Base-by-base conservation (phyloP, 164 flowering plant species). In the Macadamia tetraphylla region DNA sequence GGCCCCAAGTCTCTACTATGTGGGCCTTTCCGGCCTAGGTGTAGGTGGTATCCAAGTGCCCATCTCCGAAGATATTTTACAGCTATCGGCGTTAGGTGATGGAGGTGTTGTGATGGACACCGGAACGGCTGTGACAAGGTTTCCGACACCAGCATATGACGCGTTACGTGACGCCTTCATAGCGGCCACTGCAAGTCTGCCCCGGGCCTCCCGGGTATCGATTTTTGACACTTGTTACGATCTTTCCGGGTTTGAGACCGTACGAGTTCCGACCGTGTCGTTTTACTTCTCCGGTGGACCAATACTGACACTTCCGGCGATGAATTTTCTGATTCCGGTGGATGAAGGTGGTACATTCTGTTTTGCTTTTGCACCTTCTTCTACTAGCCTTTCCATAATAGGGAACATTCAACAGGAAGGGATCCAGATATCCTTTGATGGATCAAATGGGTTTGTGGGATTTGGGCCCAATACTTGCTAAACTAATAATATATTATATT, bases 341-440 rank as follows among this genome's bases (percentile, higher is more conserved):
- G 91, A 94, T 69, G 87, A 86, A 5, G 72, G 46, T 75, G 97
- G 97, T 1, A 90, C 88, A 1, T 94, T 88, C 65, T 94, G 99
- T 63, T 90, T 94, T 67, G 99, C 99, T 29, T 94, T 94, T 74
- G 97, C 99, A 3, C 77, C 90, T 3, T 81, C 97, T 1, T 68
- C 83, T 2, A 69, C 94, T 0, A 87, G 85, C 63, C 78, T 90
- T 42, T 87, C 97, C 57, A 94, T 94, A 32, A 82, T 94, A 13
- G 99, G 99, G 65, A 94, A 94, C 74, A 88, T 94, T 44, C 99
- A 94, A 67, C 96, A 92, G 69, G 91, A 92, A 62, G 97, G 97
- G 13, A 87, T 90, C 18, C 97, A 88, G 69, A 83, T 94, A 14
- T 83, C 95, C 0, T 56, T 92, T 62, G 97, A 94, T 80, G 89